Evolutionary conservation across 306 rosid species (phyloP).

Genomic region (Cucurbita moschata): DNA sequence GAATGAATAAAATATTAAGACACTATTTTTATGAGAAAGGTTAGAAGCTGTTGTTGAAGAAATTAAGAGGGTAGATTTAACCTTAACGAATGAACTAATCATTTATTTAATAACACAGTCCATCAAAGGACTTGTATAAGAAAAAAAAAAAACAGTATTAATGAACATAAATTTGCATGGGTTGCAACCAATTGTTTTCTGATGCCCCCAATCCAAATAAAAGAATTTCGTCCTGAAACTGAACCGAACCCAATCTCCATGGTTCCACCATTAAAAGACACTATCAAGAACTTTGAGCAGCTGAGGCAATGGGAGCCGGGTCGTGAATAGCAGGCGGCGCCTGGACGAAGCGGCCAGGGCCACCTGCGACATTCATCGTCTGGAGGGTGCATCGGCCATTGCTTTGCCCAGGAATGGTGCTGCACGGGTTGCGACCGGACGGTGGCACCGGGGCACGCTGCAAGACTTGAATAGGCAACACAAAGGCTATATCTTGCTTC

Average conservation of each 20-base stretch:
- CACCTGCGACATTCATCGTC: not conserved
- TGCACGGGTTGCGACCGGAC: not conserved
- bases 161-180: not conserved
- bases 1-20: not conserved
- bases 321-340: not conserved
- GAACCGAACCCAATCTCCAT: not conserved
- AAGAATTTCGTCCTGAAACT: not conserved
- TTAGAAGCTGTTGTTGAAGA: not conserved
- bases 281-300: not conserved
- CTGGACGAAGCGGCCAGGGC: not conserved
- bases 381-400: not conserved
- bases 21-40: too few relatives aligned
- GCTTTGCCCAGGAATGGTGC: slow-evolving; percentile 1
- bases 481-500: slow-evolving; percentile 10
- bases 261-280: not conserved
- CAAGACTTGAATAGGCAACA: slow-evolving; percentile 21
- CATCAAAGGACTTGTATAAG: not conserved
- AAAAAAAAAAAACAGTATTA: not conserved
- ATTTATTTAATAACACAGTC: not conserved
- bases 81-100: not conserved
- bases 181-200: not conserved
- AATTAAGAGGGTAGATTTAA: not conserved
- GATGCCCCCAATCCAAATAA: not conserved
- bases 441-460: slow-evolving; percentile 16
- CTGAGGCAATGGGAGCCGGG: not conserved